Evolutionary conservation across 1,284 basidiomycete genomes (phyloP).

Genomic region (Quambalaria eucalypti): DNA sequence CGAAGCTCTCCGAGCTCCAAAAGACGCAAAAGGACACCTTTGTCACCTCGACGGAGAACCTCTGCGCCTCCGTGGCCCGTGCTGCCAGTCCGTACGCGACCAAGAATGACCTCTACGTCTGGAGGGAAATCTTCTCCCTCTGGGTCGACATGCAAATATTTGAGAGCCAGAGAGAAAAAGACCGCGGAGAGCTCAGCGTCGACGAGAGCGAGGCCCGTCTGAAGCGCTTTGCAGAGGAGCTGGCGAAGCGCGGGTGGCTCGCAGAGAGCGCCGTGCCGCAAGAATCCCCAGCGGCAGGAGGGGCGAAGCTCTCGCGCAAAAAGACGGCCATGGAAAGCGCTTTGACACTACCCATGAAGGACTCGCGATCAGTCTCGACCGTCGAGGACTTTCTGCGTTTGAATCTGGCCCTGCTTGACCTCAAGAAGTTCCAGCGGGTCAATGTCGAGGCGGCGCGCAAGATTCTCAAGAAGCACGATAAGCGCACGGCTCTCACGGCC

Average conservation of each 20-base stretch:
- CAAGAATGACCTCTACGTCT: slow-evolving; percentile 72
- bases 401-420: slow-evolving; percentile 70
- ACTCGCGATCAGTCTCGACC: slow-evolving; percentile 21
- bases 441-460: slow-evolving; percentile 69
- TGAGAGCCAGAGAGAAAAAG: slow-evolving; percentile 64
- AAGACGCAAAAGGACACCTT: slow-evolving; percentile 60
- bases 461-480: slow-evolving; percentile 82
- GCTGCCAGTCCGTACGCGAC: slow-evolving; percentile 36
- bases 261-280: not conserved
- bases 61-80: slow-evolving; percentile 56
- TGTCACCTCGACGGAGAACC: slow-evolving; percentile 55
- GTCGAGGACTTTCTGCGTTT: slow-evolving; percentile 71
- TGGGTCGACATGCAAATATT: slow-evolving; percentile 84
- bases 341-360: slow-evolving; percentile 23
- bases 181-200: slow-evolving; percentile 63
- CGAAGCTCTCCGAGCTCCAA: slow-evolving; percentile 62
- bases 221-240: slow-evolving; percentile 61
- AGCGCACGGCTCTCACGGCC: slow-evolving; percentile 60
- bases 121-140: slow-evolving; percentile 81
- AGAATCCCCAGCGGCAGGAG: not conserved
- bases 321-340: not conserved
- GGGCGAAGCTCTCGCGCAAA: slow-evolving; percentile 1
- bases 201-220: slow-evolving; percentile 67
- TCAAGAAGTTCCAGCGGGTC: slow-evolving; percentile 71
- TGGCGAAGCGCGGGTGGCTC: slow-evolving; percentile 52